Evolutionary conservation across 2,329 filamentous ascomycete species (phyloP).

Genomic region (Exserohilum rostratum): DNA sequence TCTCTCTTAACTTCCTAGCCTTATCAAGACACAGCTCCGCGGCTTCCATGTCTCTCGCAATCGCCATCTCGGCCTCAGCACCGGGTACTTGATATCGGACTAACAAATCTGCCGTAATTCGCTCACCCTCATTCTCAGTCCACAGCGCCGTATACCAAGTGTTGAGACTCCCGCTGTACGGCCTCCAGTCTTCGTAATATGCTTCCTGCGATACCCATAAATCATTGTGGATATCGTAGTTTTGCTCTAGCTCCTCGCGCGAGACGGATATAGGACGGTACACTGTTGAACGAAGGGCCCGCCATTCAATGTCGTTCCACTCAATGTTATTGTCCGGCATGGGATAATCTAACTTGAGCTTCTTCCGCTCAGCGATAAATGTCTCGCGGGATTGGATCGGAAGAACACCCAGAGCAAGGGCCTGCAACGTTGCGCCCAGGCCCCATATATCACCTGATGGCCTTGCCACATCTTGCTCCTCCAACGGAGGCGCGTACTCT

Average conservation of each 20-base stretch:
- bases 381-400: constrained; percentile 15
- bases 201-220: neutral
- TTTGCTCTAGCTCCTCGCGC: neutral
- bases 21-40: neutral
- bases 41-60: neutral
- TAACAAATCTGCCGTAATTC: constrained; percentile 3
- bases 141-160: constrained; percentile 22
- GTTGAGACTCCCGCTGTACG: constrained; percentile 17
- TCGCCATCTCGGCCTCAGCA: constrained; percentile 4
- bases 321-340: neutral
- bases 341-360: neutral
- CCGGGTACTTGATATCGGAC: neutral
- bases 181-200: constrained; percentile 2
- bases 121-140: neutral
- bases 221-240: constrained; percentile 1
- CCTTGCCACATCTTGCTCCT: constrained; percentile 7
- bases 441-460: constrained; percentile 30
- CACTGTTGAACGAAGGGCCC: neutral
- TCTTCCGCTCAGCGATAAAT: neutral
- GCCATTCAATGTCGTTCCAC: constrained; percentile 3
- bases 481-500: constrained; percentile 27
- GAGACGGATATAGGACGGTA: constrained; percentile 26
- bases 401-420: constrained; percentile 17
- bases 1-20: neutral
- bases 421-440: constrained; percentile 32